Percentiles rank a stretch among this genome's conserved stretches.
Evolutionary conservation across 371 early-diverging fungal species (phyloP).

Genomic region (Mucor circinelloides): DNA sequence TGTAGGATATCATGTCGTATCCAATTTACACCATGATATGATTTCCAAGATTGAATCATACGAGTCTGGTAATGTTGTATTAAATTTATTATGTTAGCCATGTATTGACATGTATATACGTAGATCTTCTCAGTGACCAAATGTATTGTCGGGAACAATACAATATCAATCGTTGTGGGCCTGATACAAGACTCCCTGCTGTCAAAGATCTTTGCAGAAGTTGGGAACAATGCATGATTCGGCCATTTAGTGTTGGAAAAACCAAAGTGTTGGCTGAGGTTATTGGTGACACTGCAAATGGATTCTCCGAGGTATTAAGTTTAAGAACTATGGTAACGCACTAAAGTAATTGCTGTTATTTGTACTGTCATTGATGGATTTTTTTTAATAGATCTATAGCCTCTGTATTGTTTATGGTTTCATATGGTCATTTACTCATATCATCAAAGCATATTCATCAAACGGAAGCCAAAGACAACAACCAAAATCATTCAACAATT

Average conservation of each 20-base stretch:
- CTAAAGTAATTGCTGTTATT: background rate
- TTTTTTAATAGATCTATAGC: background rate
- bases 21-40: constrained; percentile 14
- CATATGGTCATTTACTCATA: background rate
- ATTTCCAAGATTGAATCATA: constrained; percentile 9
- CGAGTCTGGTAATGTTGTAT: constrained; percentile 17
- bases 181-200: constrained; percentile 14
- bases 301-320: constrained; percentile 14
- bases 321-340: constrained; percentile 15
- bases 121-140: constrained; percentile 10
- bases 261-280: constrained; percentile 20
- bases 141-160: constrained; percentile 22
- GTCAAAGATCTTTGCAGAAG: constrained; percentile 7
- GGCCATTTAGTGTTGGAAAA: constrained; percentile 7
- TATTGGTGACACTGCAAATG: constrained; percentile 18
- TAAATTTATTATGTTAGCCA: background rate
- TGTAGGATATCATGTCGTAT: background rate
- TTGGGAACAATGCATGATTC: constrained; percentile 22
- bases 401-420: background rate
- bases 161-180: constrained; percentile 17
- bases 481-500: background rate
- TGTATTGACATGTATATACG: background rate
- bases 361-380: background rate
- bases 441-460: background rate
- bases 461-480: background rate